Evolutionary conservation across 805 yeast species (phyloP), one percentile per base, ranked within the genome.

Genomic region (Yamadazyma olivae): DNA sequence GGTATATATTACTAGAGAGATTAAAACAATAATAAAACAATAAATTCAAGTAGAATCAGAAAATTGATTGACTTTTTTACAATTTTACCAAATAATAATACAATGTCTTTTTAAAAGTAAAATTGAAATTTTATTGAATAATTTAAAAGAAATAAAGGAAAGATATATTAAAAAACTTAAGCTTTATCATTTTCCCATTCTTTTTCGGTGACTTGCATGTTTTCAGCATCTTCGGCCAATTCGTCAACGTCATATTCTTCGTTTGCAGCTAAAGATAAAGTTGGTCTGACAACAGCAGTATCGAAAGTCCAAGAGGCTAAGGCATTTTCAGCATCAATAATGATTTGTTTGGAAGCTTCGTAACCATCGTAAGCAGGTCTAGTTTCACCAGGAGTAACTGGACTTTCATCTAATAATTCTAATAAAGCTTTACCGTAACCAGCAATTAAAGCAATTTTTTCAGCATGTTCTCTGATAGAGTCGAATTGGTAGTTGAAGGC

Each of bases 301-400:
- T 93, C 98, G 57, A 90, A 76, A 51, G 98, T 93, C 99, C 99
- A 91, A 44, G 88, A 77, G 45, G 95, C 95, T 57, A 91, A 77
- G 45, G 97, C 95, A 52, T 81, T 83, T 75, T 91, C 99, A 51
- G 95, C 93, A 65, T 91, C 98, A 61, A 89, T 84, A 58, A 93
- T 89, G 71, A 93, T 88, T 75, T 93, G 98, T 76, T 89, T 90
- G 45, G 96, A 85, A 41, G 96, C 96, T 64, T 91, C 97, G 66
- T 89, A 91, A 50, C 98, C 98, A 59, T 93, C 98, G 69, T 93
- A 91, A 43, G 96, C 91, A 33, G 96, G 91, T 75, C 98, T 88
- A 49, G 96, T 83, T 76, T 91, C 98, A 74, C 99, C 99, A 46
- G 99, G 99, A 50, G 97, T 91, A 48, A 93, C 96, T 46, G 98